Evolutionary conservation across 2,329 filamentous ascomycete species (phyloP).

Genomic region (Proliferodiscus dingleyae): DNA sequence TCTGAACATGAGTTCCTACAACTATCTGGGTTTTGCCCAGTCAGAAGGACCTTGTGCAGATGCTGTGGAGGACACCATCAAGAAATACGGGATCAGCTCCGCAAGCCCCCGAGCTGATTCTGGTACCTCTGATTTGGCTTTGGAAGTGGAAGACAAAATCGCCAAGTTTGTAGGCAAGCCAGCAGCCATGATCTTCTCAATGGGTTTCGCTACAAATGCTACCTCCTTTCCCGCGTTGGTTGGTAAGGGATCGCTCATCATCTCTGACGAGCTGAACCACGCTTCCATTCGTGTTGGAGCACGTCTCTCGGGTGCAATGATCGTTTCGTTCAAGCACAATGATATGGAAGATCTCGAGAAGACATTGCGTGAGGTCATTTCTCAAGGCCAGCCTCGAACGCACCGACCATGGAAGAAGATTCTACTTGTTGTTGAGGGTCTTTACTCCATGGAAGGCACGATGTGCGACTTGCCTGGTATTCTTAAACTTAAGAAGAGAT

Average conservation of each 20-base stretch:
- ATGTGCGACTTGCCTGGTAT: slow-evolving; percentile 97
- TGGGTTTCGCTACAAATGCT: slow-evolving; percentile 97
- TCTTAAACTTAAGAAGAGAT: slow-evolving; percentile 81
- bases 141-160: slow-evolving; percentile 86
- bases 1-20: slow-evolving; percentile 98
- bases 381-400: slow-evolving; percentile 95
- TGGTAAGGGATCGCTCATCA: slow-evolving; percentile 86
- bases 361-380: slow-evolving; percentile 84
- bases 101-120: slow-evolving; percentile 78
- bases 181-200: slow-evolving; percentile 93
- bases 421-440: slow-evolving; percentile 86
- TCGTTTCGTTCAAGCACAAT: slow-evolving; percentile 96
- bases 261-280: slow-evolving; percentile 97
- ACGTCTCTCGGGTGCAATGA: slow-evolving; percentile 89
- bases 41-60: slow-evolving; percentile 96
- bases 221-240: slow-evolving; percentile 89
- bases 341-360: slow-evolving; percentile 85
- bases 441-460: slow-evolving; percentile 99
- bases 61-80: slow-evolving; percentile 78
- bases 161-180: slow-evolving; percentile 93
- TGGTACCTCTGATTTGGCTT: slow-evolving; percentile 80
- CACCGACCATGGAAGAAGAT: slow-evolving; percentile 99
- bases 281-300: slow-evolving; percentile 95
- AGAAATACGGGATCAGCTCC: slow-evolving; percentile 78
- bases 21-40: slow-evolving; percentile 97